phyloP scores from a whole-genome alignment of 2,329 filamentous ascomycete species.

The Fusarium sp. region DNA sequence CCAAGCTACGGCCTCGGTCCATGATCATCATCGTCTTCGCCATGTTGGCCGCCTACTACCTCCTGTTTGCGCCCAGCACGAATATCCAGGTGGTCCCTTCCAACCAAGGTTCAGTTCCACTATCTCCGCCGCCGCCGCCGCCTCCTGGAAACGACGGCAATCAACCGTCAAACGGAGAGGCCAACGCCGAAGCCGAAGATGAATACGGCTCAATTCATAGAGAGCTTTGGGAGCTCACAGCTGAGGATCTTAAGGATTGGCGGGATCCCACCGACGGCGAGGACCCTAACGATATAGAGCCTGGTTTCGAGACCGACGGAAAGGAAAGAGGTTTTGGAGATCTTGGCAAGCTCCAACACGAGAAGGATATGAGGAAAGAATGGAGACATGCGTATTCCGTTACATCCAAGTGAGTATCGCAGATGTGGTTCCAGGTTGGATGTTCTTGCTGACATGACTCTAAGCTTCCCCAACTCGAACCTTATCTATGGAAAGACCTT shows the following conservation, averaged over 20 bases:
- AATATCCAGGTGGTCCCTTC: conserved; percentile 55
- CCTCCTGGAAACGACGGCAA: conserved; percentile 16
- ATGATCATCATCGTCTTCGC: conserved; percentile 59
- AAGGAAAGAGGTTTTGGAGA: conserved; percentile 52
- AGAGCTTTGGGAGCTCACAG: conserved; percentile 55
- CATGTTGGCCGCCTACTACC: conserved; percentile 60
- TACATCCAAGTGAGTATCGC: conserved; percentile 57
- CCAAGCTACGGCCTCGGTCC: conserved; percentile 59
- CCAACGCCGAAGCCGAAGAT: conserved; percentile 22
- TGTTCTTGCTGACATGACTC: conserved; percentile 50
- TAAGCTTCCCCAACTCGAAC: conserved; percentile 59
- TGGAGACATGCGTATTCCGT: conserved; percentile 60
- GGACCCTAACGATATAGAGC: conserved; percentile 54
- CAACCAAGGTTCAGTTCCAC: conserved; percentile 18
- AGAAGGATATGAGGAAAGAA: conserved; percentile 61
- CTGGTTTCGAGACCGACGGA: conserved; percentile 57
- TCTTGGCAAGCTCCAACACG: conserved; percentile 55
- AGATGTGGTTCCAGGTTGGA: conserved; percentile 9
- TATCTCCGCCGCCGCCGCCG: not conserved
- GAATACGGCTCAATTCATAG: conserved; percentile 31
- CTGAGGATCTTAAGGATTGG: conserved; percentile 56
- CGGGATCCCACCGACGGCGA: conserved; percentile 55
- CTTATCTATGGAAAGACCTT: conserved; percentile 72
- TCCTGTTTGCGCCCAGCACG: conserved; percentile 56
- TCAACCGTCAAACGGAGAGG: conserved; percentile 15